Base-by-base conservation (phyloP, 352 stramenopile genomes). In the Pilasporangium apinafurcum region DNA sequence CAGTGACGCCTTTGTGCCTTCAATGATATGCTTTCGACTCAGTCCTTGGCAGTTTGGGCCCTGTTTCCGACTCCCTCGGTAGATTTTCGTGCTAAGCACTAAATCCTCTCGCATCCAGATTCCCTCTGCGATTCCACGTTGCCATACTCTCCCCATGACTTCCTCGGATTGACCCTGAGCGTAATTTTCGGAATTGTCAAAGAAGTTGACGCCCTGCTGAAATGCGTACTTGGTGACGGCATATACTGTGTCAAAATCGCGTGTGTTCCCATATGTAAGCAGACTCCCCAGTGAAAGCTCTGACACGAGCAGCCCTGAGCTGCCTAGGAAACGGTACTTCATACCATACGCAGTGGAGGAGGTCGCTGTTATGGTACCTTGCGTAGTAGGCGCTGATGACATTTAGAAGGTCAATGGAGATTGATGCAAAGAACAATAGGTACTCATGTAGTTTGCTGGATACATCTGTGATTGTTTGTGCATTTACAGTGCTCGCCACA, bases 271-370 rank as follows among this genome's bases (percentile, higher is more conserved):
- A 16, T 18, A 36, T 14, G n/a, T 36, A 16, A 5, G 14, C 30
- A 14, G 18, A 16, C 30, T 36, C 18, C 30, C 30, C 14, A 36
- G 30, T 16, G 30, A 36, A 16, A 36, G 30, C 30, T 14, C 18
- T 14, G 30, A 36, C 6, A 36, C 30, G 30, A 36, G 30, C 30
- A 36, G 30, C 18, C 30, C 30, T 18, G 30, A 36, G 30, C 18
- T 47, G 8, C 7, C 10, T 7, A 3, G 30, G 7, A 13, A 36
- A 18, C 39, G 51, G 12, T n/a, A 38, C 10, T 10, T 74, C n/a
- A n/a, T n/a, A n/a, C n/a, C n/a, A n/a, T n/a, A n/a, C n/a, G n/a
- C n/a, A n/a, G n/a, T n/a, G n/a, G n/a, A n/a, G n/a, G n/a, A n/a
- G n/a, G n/a, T n/a, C n/a, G n/a, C n/a, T n/a, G n/a, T n/a, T n/a